Conservation (phyloP, 352 stramenopile genomes). For the Phytophthora cactorum region DNA sequence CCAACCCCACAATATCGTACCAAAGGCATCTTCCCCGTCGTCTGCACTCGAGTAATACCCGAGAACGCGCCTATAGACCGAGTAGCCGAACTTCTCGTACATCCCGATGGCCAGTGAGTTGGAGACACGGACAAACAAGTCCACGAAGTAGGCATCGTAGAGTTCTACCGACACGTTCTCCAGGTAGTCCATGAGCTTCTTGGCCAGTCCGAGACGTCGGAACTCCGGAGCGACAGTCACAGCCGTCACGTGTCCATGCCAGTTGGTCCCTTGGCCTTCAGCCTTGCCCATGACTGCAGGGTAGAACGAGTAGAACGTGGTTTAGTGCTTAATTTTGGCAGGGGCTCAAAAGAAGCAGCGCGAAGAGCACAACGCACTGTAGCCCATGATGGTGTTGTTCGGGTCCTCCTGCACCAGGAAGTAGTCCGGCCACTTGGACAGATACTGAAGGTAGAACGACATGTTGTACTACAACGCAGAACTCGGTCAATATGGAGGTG, state of each 20-base stretch:
- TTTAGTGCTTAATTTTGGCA: slow-evolving; percentile 7
- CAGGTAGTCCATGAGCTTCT: slow-evolving; percentile 95
- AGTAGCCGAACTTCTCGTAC: slow-evolving; percentile 95
- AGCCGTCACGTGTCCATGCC: slow-evolving; percentile 98
- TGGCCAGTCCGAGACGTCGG: slow-evolving; percentile 90
- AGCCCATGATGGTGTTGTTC: slow-evolving; percentile 96
- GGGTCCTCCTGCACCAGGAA: slow-evolving; percentile 95
- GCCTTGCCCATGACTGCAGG: slow-evolving; percentile 94
- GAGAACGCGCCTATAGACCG: slow-evolving; percentile 91
- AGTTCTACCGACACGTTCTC: slow-evolving; percentile 85
- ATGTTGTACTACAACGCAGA: slow-evolving; percentile 91
- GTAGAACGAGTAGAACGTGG: slow-evolving; percentile 7
- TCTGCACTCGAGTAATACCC: slow-evolving; percentile 92
- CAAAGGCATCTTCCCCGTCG: slow-evolving; percentile 89
- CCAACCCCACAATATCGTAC: slow-evolving; percentile 42
- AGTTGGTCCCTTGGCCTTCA: slow-evolving; percentile 94
- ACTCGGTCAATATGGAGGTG: slow-evolving; percentile 17
- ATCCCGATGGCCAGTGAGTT: slow-evolving; percentile 94
- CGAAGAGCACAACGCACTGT: slow-evolving; percentile 57
- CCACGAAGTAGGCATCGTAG: slow-evolving; percentile 97
- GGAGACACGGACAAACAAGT: slow-evolving; percentile 98
- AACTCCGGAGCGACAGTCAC: slow-evolving; percentile 98
- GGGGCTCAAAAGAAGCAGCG: slow-evolving; percentile 4
- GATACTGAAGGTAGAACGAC: slow-evolving; percentile 97
- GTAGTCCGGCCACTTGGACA: slow-evolving; percentile 97